Base-by-base conservation (phyloP, 2,329 filamentous ascomycete species). In the Gliomastix tumulicola region DNA sequence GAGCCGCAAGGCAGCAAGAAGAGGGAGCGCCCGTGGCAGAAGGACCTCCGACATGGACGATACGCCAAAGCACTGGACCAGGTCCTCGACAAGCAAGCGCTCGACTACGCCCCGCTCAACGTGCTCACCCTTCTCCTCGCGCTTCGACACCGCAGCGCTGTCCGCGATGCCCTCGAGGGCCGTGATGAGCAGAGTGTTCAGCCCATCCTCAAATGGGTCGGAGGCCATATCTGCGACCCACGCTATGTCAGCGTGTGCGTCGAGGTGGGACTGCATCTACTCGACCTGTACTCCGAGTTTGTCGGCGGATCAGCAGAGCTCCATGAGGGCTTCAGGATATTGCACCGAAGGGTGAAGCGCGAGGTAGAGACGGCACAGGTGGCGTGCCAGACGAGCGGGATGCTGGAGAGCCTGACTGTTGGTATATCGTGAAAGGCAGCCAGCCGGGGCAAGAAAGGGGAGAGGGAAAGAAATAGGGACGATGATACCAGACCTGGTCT, bases 261-360 rank as follows among this genome's bases (percentile, higher is more conserved):
- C 18, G 90, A 97, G 58, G 78, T 92, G 17, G 82, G 83, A 13
- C 74, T 94, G 51, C 72, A 88, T 41, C 68, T 97, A 23, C 66
- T 97, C 16, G 90, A 98, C 52, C 67, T 97, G 25, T 98, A 97
- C 57, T 80, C 84, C 21, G 82, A 86, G 54, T 84, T 88, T 47
- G 71, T 88, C 18, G 84, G 78, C 3, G 79, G 80, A 34, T 88
- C 83, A 23, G 70, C 76, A 7, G 79, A 85, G 55, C 74, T 97
- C 38, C 80, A 86, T 42, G 69, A 70, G 34, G 71, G 81, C 34
- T 79, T 97, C 50, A 71, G 76, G 48, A 69, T 69, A 34, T 66
- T 96, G 44, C 79, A 84, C 54, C 66, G 72, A 32, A 70, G 81
- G 27, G 90, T 97, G 16, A 74, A 77, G 43, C 66, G 75, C 28